A percentile compares a stretch with the other conserved stretches of the same genome.
phyloP scores from a whole-genome alignment of 352 stramenopile genomes.

The Pythium inflatum region DNA sequence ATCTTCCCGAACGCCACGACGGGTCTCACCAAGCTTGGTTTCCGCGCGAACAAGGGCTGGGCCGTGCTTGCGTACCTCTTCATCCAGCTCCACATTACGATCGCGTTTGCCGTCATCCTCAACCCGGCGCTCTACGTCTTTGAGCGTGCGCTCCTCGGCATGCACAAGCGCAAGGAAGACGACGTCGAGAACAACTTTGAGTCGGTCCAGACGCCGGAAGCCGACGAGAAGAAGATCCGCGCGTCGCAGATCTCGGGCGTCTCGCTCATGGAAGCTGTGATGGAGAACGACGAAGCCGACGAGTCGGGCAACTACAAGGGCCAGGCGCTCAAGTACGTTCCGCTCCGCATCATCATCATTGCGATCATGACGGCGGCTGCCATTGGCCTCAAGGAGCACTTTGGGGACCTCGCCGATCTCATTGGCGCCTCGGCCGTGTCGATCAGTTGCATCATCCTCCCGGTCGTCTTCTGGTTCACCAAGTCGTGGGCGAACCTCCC shows the following conservation, averaged over 20 bases:
- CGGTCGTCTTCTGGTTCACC: slow-evolving; percentile 76
- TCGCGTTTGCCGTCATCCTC: slow-evolving; percentile 42
- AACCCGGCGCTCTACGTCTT: slow-evolving; percentile 38
- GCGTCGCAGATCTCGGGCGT: slow-evolving; percentile 41
- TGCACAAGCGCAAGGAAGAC: slow-evolving; percentile 28
- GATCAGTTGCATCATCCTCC: slow-evolving; percentile 65
- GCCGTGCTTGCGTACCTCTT: slow-evolving; percentile 43
- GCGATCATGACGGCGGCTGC: slow-evolving; percentile 42
- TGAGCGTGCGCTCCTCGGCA: slow-evolving; percentile 37
- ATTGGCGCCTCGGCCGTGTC: slow-evolving; percentile 61
- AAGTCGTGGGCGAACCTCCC: slow-evolving; percentile 50
- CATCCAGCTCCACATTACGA: slow-evolving; percentile 55
- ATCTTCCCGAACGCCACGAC: slow-evolving; percentile 8
- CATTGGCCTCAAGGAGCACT: slow-evolving; percentile 50
- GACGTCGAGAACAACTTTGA: slow-evolving; percentile 18
- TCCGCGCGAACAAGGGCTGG: slow-evolving; percentile 25
- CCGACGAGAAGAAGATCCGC: slow-evolving; percentile 7
- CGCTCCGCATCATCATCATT: slow-evolving; percentile 62
- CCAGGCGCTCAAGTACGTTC: slow-evolving; percentile 51
- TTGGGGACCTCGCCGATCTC: slow-evolving; percentile 72
- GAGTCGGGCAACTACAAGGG: slow-evolving; percentile 51
- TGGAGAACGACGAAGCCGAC: slow-evolving; percentile 34
- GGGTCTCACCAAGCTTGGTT: slow-evolving; percentile 30
- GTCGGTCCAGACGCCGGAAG: background rate
- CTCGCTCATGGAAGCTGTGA: slow-evolving; percentile 39